phyloP scores from a whole-genome alignment of 1,139 yeast genomes.

The Blastobotrys capitulatus region DNA sequence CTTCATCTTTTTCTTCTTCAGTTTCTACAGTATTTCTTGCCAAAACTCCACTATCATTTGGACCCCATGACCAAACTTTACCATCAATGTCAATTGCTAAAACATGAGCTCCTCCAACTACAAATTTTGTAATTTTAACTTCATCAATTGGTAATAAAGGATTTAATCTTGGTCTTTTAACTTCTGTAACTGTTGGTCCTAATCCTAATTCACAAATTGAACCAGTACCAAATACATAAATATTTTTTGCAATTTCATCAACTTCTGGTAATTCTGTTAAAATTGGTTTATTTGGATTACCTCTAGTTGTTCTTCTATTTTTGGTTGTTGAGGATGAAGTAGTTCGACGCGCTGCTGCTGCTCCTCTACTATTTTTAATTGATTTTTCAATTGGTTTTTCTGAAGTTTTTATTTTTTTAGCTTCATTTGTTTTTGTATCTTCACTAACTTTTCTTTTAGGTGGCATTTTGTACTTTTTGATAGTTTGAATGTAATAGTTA shows the following conservation, averaged over 20 bases:
- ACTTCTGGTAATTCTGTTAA: slow-evolving; percentile 32
- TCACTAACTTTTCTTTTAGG: slow-evolving; percentile 16
- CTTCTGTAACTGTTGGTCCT: slow-evolving; percentile 91
- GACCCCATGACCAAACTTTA: slow-evolving; percentile 95
- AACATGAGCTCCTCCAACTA: slow-evolving; percentile 95
- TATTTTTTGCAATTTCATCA: slow-evolving; percentile 51
- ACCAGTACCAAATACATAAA: slow-evolving; percentile 95
- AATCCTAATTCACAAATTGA: slow-evolving; percentile 95
- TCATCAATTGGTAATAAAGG: slow-evolving; percentile 60
- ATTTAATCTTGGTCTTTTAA: slow-evolving; percentile 89
- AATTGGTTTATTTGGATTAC: slow-evolving; percentile 10
- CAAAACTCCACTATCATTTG: slow-evolving; percentile 83
- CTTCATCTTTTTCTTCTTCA: slow-evolving; percentile 64
- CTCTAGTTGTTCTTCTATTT: slow-evolving; percentile 1
- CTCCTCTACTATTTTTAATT: neutral
- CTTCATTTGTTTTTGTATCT: slow-evolving; percentile 11
- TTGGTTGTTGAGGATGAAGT: neutral
- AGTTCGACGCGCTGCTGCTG: slow-evolving; percentile 18
- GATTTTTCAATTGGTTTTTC: neutral
- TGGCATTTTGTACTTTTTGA: slow-evolving; percentile 8
- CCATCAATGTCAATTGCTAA: slow-evolving; percentile 73
- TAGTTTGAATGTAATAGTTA: neutral
- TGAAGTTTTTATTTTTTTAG: slow-evolving; percentile 15
- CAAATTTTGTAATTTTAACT: slow-evolving; percentile 71
- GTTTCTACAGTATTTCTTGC: slow-evolving; percentile 73